Percentiles rank a stretch among this genome's conserved stretches.
Evolutionary conservation across 768 basidiomycete species (phyloP).

Genomic region (Boletus subcaerulescens): DNA sequence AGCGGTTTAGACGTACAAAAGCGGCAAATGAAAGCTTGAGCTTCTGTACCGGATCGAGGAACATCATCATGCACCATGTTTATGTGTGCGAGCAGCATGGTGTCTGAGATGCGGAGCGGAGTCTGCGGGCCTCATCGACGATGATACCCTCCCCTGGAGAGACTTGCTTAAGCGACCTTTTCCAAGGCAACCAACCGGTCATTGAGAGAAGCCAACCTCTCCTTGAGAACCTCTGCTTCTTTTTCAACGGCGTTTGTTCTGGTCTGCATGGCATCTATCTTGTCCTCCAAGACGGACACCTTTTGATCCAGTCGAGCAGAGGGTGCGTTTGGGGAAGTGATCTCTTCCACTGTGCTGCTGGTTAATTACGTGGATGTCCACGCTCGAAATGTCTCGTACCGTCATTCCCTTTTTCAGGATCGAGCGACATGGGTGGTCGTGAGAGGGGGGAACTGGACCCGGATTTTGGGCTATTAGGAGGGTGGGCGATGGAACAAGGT

Average conservation of each 20-base stretch:
- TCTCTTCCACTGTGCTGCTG: background rate
- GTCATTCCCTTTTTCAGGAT: background rate
- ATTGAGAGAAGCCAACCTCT: background rate
- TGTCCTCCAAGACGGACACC: background rate
- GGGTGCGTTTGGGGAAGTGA: background rate
- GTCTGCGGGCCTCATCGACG: background rate
- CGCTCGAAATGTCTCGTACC: slow-evolving; percentile 1
- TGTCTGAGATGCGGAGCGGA: background rate
- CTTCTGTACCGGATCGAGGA: slow-evolving; percentile 8
- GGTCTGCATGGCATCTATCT: background rate
- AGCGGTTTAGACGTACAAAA: slow-evolving; percentile 4
- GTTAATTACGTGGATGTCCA: slow-evolving; percentile 2
- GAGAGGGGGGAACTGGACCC: slow-evolving; percentile 14
- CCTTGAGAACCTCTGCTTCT: slow-evolving; percentile 1
- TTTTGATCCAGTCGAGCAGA: background rate
- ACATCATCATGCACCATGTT: background rate
- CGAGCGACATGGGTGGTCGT: slow-evolving; percentile 8
- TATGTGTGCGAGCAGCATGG: background rate
- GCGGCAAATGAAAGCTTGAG: background rate
- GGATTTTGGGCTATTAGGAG: background rate
- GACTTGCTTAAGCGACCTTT: background rate
- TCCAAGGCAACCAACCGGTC: background rate
- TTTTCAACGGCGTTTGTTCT: background rate
- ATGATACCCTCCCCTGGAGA: background rate
- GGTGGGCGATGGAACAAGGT: background rate